phyloP scores from a whole-genome alignment of 2,329 filamentous ascomycete genomes.

The Ophiostoma sp. region DNA sequence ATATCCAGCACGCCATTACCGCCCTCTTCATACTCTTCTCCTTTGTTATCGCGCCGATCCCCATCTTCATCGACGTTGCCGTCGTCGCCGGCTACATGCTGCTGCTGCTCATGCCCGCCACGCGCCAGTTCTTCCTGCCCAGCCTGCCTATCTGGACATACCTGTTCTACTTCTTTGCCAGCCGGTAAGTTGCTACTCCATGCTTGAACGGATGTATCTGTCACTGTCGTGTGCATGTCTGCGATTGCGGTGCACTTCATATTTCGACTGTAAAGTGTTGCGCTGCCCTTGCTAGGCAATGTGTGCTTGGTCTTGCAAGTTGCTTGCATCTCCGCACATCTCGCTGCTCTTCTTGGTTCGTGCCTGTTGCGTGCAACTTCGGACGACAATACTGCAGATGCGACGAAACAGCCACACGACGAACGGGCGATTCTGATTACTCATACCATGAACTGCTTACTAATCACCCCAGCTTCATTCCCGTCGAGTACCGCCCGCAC shows the following conservation, averaged over 20 bases:
- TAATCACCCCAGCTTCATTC: slow-evolving; percentile 64
- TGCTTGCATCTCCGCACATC: not conserved
- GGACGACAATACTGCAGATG: not conserved
- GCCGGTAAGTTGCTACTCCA: slow-evolving; percentile 60
- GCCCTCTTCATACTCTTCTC: slow-evolving; percentile 73
- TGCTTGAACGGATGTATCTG: not conserved
- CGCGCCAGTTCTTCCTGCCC: slow-evolving; percentile 85
- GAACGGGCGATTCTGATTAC: too few relatives aligned
- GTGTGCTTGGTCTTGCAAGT: too few relatives aligned
- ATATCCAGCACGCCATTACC: slow-evolving; percentile 77
- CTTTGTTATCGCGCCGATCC: slow-evolving; percentile 74
- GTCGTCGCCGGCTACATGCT: slow-evolving; percentile 61
- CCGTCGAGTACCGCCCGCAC: slow-evolving; percentile 77
- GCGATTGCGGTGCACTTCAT: not conserved
- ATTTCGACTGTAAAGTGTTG: not conserved
- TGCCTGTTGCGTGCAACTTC: too few relatives aligned
- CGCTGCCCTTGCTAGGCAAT: not conserved
- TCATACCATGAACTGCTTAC: too few relatives aligned
- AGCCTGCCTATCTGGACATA: slow-evolving; percentile 80
- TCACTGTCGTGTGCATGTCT: too few relatives aligned
- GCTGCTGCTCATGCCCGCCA: slow-evolving; percentile 73
- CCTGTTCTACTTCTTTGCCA: slow-evolving; percentile 86
- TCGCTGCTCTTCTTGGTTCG: not conserved
- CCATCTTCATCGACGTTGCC: slow-evolving; percentile 70
- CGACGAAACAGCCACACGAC: not conserved